Conservation (phyloP, 129 eudicot genomes). For the carrot (Daucus carota) region DNA sequence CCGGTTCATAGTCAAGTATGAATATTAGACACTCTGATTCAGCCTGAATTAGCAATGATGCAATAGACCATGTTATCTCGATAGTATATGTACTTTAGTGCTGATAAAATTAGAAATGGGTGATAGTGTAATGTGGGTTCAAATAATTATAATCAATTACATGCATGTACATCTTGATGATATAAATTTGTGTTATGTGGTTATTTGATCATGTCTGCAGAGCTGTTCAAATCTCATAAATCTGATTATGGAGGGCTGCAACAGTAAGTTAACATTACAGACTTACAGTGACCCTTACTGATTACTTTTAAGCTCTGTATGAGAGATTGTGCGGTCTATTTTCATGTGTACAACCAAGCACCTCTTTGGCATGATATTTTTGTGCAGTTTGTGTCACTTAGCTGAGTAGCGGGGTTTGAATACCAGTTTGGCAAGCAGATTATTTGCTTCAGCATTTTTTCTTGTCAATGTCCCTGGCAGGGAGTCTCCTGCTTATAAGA, state of each 20-base stretch:
- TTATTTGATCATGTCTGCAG: neutral
- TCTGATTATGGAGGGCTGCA: neutral
- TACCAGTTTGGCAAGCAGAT: no score
- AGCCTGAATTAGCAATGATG: slow-evolving; percentile 7
- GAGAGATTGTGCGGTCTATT: neutral
- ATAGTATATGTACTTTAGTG: neutral
- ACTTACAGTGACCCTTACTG: neutral
- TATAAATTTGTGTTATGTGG: neutral
- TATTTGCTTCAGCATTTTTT: neutral
- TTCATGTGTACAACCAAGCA: neutral
- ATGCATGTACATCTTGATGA: slow-evolving; percentile 2
- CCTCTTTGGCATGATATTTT: neutral
- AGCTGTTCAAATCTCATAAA: neutral
- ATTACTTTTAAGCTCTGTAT: neutral
- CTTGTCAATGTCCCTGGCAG: neutral
- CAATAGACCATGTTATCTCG: neutral
- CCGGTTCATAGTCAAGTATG: neutral
- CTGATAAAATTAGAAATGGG: neutral
- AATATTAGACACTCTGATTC: neutral
- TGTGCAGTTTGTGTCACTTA: neutral
- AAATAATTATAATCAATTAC: neutral
- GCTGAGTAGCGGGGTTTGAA: neutral
- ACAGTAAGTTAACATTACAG: neutral
- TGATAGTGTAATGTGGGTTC: neutral
- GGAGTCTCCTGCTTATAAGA: neutral